A percentile compares a stretch with the other conserved stretches of the same genome.
phyloP scores from a whole-genome alignment of 2,329 filamentous ascomycete genomes.

The Aspergillus aculeatinus region DNA sequence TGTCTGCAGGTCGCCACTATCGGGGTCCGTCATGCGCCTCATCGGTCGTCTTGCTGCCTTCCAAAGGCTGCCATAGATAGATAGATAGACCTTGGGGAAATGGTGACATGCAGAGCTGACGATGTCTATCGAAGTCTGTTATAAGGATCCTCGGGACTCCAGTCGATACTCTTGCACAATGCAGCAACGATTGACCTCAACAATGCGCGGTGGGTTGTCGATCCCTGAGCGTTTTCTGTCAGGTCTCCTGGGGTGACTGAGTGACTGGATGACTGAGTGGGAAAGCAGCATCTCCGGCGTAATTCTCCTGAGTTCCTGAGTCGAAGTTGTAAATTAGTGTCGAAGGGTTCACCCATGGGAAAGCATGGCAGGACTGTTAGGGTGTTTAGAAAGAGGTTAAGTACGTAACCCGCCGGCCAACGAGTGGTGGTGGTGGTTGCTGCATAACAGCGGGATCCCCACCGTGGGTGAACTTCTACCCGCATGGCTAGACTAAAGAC shows the following conservation, averaged over 20 bases:
- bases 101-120: not conserved
- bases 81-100: not conserved
- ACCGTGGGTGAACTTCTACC: constrained; percentile 7
- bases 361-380: not conserved
- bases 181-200: constrained; percentile 17
- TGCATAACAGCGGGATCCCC: constrained; percentile 9
- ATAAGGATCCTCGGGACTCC: constrained; percentile 7
- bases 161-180: constrained; percentile 14
- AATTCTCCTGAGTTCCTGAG: constrained; percentile 2
- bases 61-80: not conserved
- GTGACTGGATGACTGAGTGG: not conserved
- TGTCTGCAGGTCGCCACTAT: not conserved
- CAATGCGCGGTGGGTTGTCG: constrained; percentile 14
- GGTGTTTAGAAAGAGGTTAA: not conserved
- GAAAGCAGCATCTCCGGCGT: not conserved
- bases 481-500: not conserved
- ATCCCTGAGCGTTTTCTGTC: constrained; percentile 27
- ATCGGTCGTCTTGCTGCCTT: not conserved
- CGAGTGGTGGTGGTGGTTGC: constrained; percentile 4
- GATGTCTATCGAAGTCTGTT: not conserved
- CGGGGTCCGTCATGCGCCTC: not conserved
- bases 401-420: not conserved
- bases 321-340: not conserved
- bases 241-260: not conserved
- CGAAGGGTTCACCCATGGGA: not conserved